Evolutionary conservation across 306 rosid genomes (phyloP).

Genomic region (Fagus sylvatica): DNA sequence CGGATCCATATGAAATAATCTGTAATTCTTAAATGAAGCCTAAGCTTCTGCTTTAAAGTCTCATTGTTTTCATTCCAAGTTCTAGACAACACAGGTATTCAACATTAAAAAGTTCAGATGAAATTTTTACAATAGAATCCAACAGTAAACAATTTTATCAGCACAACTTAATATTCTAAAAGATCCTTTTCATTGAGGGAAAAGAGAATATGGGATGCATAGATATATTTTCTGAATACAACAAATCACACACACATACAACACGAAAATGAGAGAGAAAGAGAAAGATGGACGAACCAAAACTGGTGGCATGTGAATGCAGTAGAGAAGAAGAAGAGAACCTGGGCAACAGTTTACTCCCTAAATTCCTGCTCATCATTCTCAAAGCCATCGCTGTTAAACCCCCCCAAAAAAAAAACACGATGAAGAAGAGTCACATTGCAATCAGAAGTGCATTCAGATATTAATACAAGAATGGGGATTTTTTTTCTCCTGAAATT

Average conservation of each 20-base stretch:
- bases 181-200: not conserved
- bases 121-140: not conserved
- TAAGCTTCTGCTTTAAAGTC: not conserved
- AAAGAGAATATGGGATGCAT: not conserved
- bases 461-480: not conserved
- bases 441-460: not conserved
- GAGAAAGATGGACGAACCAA: conserved; percentile 56
- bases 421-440: not conserved
- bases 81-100: not conserved
- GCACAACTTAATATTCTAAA: not conserved
- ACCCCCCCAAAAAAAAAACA: not conserved
- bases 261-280: not conserved
- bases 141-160: not conserved
- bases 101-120: not conserved
- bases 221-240: not conserved
- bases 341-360: conserved; percentile 49
- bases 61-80: not conserved
- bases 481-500: not conserved
- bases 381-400: conserved; percentile 65
- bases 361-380: conserved; percentile 44
- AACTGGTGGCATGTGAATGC: conserved; percentile 96
- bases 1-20: not conserved
- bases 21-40: not conserved
- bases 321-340: conserved; percentile 52
- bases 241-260: not conserved